Evolutionary conservation across 768 basidiomycete species (phyloP), one percentile per base, ranked within the genome.

Genomic region (Tephrocybe rancida): DNA sequence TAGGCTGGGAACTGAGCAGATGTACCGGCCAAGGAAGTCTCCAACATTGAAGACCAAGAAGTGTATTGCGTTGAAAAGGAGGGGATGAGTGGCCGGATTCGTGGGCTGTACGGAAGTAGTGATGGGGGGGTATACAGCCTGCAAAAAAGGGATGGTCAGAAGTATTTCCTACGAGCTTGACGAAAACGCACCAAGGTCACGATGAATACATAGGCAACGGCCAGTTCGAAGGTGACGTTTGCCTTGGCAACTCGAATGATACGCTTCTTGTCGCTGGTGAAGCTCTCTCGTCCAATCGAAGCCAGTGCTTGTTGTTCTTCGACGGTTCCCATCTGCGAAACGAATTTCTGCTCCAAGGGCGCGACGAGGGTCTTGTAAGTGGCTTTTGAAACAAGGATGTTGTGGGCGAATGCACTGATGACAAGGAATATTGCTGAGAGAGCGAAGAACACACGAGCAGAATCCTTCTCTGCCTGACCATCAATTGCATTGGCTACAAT

Each of bases 111-210:
- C 83, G 0, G 87, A 88, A 3, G 86, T 81, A 2, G 95, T 95
- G 57, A 94, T 87, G 0, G 92, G 82, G 3, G 95, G 95, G 71
- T 83, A 96, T 43, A 95, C 87, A 26, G 92, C 80, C 94, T 96
- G 42, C 24, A 42, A 30, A 51, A 38, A 53, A 44, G 47, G 4
- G 35, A 58, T 45, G 60, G 34, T 53, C 44, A 48, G 14, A 37
- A 16, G 35, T 13, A 4, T 7, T 37, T 5, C n/a, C 21, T n/a
- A 13, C 5, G 18, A 29, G 39, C 29, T n/a, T 42, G 29, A 41
- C 27, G 37, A 34, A 46, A 44, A 72, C 86, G 60, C 63, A 93
- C 93, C 65, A 96, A 71, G 13, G 95, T 95, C 24, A 91, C 80
- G 26, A 84, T 64, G 63, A 94, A 95, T 5, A 87, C 86, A 64